Evolutionary conservation across 129 eudicot genomes (phyloP).

Genomic region (Ambrosia trifida): DNA sequence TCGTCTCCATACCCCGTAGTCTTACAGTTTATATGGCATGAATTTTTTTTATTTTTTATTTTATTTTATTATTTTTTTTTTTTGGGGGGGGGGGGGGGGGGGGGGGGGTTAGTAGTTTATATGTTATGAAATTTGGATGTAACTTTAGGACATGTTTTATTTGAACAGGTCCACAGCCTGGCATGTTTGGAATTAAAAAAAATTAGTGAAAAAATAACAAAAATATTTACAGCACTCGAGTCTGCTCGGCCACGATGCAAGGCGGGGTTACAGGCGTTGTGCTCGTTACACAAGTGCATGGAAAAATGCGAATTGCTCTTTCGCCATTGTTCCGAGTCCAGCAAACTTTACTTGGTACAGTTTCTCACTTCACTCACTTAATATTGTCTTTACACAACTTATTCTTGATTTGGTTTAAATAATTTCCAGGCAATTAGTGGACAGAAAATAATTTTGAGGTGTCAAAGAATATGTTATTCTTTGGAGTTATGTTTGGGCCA

Average conservation of each 20-base stretch:
- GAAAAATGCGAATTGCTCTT: constrained; percentile 34
- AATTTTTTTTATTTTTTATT: too few species aligned
- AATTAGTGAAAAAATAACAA: constrained; percentile 26
- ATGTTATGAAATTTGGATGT: neutral
- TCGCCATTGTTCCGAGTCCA: constrained; percentile 41
- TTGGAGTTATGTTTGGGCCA: constrained; percentile 33
- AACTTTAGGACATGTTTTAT: constrained; percentile 1
- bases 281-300: constrained; percentile 28
- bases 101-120: neutral
- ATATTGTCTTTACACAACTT: neutral
- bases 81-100: too few species aligned
- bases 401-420: neutral
- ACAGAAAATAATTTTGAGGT: constrained; percentile 41
- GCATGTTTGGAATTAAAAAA: constrained; percentile 37
- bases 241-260: constrained; percentile 43
- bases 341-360: constrained; percentile 42
- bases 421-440: constrained; percentile 36
- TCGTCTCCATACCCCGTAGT: too few species aligned
- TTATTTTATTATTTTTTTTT: too few species aligned
- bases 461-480: constrained; percentile 34
- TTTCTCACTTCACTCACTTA: neutral
- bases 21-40: neutral
- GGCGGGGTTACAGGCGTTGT: constrained; percentile 35
- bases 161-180: constrained; percentile 33
- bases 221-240: constrained; percentile 33